Percentiles rank a stretch among this genome's conserved stretches.
Conservation (phyloP, 129 eudicot species). For the Scalesia atractyloides region DNA sequence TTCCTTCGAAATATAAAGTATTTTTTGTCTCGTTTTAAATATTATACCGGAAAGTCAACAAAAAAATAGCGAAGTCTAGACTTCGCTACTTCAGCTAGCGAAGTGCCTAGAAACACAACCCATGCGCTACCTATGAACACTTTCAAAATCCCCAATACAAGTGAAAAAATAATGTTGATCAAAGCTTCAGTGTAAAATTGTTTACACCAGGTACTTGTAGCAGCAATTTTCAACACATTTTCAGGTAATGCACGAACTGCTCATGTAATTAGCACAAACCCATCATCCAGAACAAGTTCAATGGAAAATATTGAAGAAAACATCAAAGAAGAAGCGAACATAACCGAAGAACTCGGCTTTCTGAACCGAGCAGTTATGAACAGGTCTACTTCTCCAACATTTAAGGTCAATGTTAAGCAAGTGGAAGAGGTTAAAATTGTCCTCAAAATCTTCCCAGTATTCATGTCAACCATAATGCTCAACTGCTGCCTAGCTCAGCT, state of each 20-base stretch:
- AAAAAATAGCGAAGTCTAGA: no score
- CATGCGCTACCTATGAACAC: no score
- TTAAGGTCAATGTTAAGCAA: conserved; percentile 59
- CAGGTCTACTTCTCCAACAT: conserved; percentile 34
- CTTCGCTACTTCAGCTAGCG: no score
- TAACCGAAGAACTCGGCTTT: conserved; percentile 41
- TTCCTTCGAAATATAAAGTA: no score
- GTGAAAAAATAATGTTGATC: no score
- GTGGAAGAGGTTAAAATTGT: conserved; percentile 78
- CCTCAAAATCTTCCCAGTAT: conserved; percentile 63
- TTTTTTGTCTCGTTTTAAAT: no score
- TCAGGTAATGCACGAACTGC: conserved; percentile 45
- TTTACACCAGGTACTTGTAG: conserved; percentile 58
- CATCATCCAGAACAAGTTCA: conserved; percentile 26
- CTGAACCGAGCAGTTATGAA: conserved; percentile 44
- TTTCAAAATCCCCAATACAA: no score
- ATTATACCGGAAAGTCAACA: no score
- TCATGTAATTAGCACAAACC: conserved; percentile 35
- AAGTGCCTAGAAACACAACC: no score
- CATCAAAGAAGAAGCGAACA: conserved; percentile 19
- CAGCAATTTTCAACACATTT: conserved; percentile 50
- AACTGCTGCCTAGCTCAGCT: conserved; percentile 97
- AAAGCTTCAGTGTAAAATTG: conserved; percentile 7
- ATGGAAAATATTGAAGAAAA: conserved; percentile 30
- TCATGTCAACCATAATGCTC: conserved; percentile 74